Base-by-base conservation (phyloP, 257 asterid species). In the Solanum neorickii region DNA sequence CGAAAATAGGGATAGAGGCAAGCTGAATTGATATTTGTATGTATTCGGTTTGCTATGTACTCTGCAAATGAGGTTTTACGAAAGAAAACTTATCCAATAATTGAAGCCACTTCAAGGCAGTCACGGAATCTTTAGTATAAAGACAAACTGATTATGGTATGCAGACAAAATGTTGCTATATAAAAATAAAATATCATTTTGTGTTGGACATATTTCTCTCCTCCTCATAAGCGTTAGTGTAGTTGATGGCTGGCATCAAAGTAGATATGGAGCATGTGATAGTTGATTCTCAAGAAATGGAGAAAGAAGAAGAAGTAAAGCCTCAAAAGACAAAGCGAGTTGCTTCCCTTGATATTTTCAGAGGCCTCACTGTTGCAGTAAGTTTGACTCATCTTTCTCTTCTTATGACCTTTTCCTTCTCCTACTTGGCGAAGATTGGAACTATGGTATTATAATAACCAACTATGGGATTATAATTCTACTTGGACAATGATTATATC, bases 291-390 rank as follows among this genome's bases (percentile, higher is more conserved):
- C 87, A 88, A 70, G 87, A 90, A 62, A 74, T 66, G 56, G 88
- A 86, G 83, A 65, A 68, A 35, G 82, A 83, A 37, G 87, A 27
- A 25, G 46, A 77, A 56, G 69, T 69, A 62, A 68, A 77, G 31
- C 76, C 83, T 21, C 82, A 65, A 13, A 89, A 75, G 86, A 72
- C 94, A 1, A 94, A 93, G 89, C 92, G 98, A 46, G 91, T 94
- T 16, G 94, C 96, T n/a, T 92, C 97, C n/a, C 90, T 95, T 46
- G 97, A 95, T 88, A 91, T 93, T 83, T 94, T 94, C 88, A 92
- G 97, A 92, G 98, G 97, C 89, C 94, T 95, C 85, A 94, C 98
- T 25, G 95, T 95, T 49, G 96, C 95, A 85, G 97, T 95, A 86
- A 46, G 49, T 83, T 78, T 68, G 29, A 21, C 23, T 33, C 69